Base-by-base conservation (phyloP, 495 filamentous ascomycete species). In the Aspergillus affinis region DNA sequence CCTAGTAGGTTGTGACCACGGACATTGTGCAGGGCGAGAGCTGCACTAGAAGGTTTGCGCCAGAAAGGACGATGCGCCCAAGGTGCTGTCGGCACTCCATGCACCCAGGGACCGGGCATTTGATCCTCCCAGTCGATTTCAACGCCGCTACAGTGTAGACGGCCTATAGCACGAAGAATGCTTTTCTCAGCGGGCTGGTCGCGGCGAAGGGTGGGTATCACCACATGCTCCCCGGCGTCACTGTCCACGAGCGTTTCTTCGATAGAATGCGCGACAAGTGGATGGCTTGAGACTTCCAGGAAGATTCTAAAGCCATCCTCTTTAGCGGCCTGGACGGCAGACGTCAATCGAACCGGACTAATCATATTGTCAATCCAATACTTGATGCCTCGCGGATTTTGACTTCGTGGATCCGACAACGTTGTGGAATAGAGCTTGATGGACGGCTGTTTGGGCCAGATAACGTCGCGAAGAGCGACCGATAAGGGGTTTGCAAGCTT, bases 31-130 rank as follows among this genome's bases (percentile, higher is more conserved):
- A 46, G 36, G 7, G 53, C 2, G 9, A 51, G 3, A 23, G 41
- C 17, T 20, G 26, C 18, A 51, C 53, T 27, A 12, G 59, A 20
- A 32, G 76, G 60, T 49, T 84, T 78, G 45, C 81, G 77, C 82
- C 82, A 85, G 61, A 80, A 81, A 46, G 72, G 75, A 27, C 72
- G 69, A 61, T 84, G 78, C 52, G 30, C 48, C 84, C 84, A 87
- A 4, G 75, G 51, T 10, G 69, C 72, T 62, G 59, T 81, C 77
- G 60, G 79, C 62, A 61, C 79, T 72, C 47, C 81, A 61, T 41
- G 26, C 55, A 30, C 27, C 52, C 52, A 54, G 6, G 52, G 18
- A 26, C 51, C 69, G 61, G 2, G 69, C 64, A 51, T 78, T 63
- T 83, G 73, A 20, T 62, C 64, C 57, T 71, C 66, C 48, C 81